Base-by-base conservation (phyloP, 1,284 basidiomycete genomes). In the Tilletia indica region DNA sequence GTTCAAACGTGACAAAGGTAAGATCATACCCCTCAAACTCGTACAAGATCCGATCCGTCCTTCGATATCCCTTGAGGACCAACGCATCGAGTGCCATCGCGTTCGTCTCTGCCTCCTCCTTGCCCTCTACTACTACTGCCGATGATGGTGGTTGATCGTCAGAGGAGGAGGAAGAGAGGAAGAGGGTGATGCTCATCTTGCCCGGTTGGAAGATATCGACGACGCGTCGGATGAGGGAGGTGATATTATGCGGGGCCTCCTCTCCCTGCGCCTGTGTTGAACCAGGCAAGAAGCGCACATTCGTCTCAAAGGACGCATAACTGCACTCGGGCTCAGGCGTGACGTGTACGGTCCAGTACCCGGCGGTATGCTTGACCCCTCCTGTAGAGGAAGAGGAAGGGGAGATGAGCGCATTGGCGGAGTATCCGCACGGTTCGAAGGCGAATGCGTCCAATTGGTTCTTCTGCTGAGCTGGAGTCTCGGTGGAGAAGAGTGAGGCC, bases 301-400 rank as follows among this genome's bases (percentile, higher is more conserved):
- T 99, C 86, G 94, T 97, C 86, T 99, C 97, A 86, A 99, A 99
- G 78, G 91, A 93, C 68, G 97, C 97, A 85, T 97, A 99, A 67
- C 93, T 96, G 90, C 93, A 97, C 72, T 93, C 95, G 77, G 92
- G 90, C 85, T 99, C 97, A 45, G 97, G 97, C 0, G 97, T 99
- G 69, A 99, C 97, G 85, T 99, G 97, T 74, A 99, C 96, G 8
- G 94, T 99, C 85, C 94, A 98, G 86, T 99, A 99, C 21, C 82
- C 82, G 0, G 75, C 77, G 48, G 72, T 69, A 70, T 76, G 51
- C 34, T 21, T 42, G 25, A 58, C 64, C 69, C 58, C 12, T 6
- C 34, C 36, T 14, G 6, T 31, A 31, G 25, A 31, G 25, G 0
- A 31, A 31, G 69, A 66, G 45, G 71, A 73, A 14, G 82, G 73